Percentiles rank a stretch among this genome's conserved stretches.
phyloP scores from a whole-genome alignment of 345 rosid genomes.

The Erucastrum elatum region DNA sequence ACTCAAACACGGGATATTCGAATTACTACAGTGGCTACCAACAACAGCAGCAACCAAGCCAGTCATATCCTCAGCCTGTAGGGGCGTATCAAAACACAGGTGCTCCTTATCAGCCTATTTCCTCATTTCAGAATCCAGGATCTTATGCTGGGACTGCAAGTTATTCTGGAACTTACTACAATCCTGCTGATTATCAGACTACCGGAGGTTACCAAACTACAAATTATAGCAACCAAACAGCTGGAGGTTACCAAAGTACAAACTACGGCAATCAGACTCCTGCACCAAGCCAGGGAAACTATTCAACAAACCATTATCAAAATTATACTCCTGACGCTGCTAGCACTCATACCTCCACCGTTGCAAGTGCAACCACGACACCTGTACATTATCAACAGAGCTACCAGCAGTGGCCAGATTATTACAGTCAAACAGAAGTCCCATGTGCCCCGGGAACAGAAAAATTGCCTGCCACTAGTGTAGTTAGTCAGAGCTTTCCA shows the following conservation, averaged over 20 bases:
- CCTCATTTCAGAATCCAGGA: conserved; percentile 99
- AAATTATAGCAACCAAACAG: conserved; percentile 67
- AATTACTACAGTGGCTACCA: conserved; percentile 79
- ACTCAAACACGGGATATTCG: conserved; percentile 71
- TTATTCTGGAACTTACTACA: conserved; percentile 95
- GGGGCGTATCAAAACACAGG: conserved; percentile 98
- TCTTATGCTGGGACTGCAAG: conserved; percentile 97
- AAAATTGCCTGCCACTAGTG: conserved; percentile 57
- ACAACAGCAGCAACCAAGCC: conserved; percentile 82
- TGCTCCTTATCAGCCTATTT: conserved; percentile 99
- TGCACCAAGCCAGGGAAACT: conserved; percentile 64
- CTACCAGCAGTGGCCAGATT: conserved; percentile 83
- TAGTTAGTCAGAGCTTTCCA: conserved; percentile 58
- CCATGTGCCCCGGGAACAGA: conserved; percentile 99
- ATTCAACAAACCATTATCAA: conserved; percentile 66
- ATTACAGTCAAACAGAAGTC: conserved; percentile 87
- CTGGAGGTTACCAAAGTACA: conserved; percentile 79
- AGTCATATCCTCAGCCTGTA: conserved; percentile 75
- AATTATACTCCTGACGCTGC: conserved; percentile 55
- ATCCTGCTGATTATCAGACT: conserved; percentile 99
- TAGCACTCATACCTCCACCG: conserved; percentile 55
- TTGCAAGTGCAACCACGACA: conserved; percentile 44
- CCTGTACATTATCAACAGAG: conserved; percentile 71
- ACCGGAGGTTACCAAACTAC: conserved; percentile 84
- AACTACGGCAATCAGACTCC: conserved; percentile 67